phyloP scores from a whole-genome alignment of 169 alveolate genomes.

The Plasmodium reichenowi region DNA sequence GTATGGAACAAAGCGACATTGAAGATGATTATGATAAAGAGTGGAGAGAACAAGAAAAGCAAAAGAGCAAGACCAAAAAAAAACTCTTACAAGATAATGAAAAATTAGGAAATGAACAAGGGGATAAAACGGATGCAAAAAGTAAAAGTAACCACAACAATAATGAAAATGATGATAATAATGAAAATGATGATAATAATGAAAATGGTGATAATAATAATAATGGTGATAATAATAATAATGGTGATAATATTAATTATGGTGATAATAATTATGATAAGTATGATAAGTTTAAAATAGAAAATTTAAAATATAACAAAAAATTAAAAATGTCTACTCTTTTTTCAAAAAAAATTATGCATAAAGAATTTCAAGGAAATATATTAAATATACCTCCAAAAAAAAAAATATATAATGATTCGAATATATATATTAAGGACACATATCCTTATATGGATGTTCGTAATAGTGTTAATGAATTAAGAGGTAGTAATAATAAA shows the following conservation, averaged over 20 bases:
- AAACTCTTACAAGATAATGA: not conserved
- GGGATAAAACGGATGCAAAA: not conserved
- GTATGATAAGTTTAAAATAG: slow-evolving; percentile 8
- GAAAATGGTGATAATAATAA: not conserved
- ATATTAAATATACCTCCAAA: slow-evolving; percentile 19
- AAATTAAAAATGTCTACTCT: slow-evolving; percentile 37
- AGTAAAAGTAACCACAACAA: not conserved
- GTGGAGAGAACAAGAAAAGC: not conserved
- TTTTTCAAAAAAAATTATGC: slow-evolving; percentile 50
- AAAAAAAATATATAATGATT: not conserved
- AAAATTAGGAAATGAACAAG: not conserved
- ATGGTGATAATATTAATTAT: not conserved
- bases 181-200: too few species aligned
- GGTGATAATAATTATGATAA: not conserved
- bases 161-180: not conserved
- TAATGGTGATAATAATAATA: too few species aligned
- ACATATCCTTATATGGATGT: too few species aligned
- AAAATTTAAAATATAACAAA: slow-evolving; percentile 32
- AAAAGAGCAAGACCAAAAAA: not conserved
- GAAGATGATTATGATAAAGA: slow-evolving; percentile 6
- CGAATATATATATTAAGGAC: too few species aligned
- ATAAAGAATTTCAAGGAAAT: slow-evolving; percentile 40
- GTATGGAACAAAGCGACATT: not conserved
- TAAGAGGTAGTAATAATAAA: too few species aligned
- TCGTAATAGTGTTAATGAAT: too few species aligned